These are phyloP conservation scores for Kazachstania sp. DNA, from an alignment of 1,139 yeast species.

Conservation along the genomic window DNA sequence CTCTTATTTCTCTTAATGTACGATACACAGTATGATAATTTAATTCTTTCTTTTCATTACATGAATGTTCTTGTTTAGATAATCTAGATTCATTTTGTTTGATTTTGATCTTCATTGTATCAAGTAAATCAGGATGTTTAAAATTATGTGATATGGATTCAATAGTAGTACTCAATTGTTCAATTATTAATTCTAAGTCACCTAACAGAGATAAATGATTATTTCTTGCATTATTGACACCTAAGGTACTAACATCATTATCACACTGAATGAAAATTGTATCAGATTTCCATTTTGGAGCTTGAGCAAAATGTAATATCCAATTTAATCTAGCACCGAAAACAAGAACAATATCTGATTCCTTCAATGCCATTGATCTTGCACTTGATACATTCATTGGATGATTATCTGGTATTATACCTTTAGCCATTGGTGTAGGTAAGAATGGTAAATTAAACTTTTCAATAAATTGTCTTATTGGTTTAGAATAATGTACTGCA, in stretches of 20 bases:
- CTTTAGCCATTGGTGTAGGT: conserved; percentile 71
- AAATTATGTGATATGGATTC: conserved; percentile 7
- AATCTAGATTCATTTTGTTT: conserved; percentile 35
- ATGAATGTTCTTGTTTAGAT: conserved; percentile 20
- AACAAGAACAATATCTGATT: conserved; percentile 48
- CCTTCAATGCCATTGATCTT: conserved; percentile 44
- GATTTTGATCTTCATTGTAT: conserved; percentile 29
- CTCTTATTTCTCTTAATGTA: conserved; percentile 36
- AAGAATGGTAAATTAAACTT: conserved; percentile 42
- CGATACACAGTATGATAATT: conserved; percentile 49
- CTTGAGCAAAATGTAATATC: conserved; percentile 56
- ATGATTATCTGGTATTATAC: conserved; percentile 47
- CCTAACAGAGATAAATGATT: conserved; percentile 32
- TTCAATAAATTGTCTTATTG: conserved; percentile 36
- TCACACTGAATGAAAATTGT: conserved; percentile 52
- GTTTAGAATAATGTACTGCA: conserved; percentile 38
- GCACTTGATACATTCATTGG: conserved; percentile 48
- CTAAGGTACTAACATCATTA: conserved; percentile 43
- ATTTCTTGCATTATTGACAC: conserved; percentile 31
- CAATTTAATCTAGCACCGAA: conserved; percentile 60
- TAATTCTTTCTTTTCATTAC: conserved; percentile 16
- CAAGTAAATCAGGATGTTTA: conserved; percentile 24
- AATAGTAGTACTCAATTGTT: conserved; percentile 29
- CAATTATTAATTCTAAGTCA: conserved; percentile 39
- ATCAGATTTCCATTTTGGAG: conserved; percentile 40